Percentiles rank a stretch among this genome's conserved stretches.
These are phyloP conservation scores for Lanmaoa pseudosensibilis DNA, from an alignment of 768 basidiomycete genomes.

Conservation along the genomic window DNA sequence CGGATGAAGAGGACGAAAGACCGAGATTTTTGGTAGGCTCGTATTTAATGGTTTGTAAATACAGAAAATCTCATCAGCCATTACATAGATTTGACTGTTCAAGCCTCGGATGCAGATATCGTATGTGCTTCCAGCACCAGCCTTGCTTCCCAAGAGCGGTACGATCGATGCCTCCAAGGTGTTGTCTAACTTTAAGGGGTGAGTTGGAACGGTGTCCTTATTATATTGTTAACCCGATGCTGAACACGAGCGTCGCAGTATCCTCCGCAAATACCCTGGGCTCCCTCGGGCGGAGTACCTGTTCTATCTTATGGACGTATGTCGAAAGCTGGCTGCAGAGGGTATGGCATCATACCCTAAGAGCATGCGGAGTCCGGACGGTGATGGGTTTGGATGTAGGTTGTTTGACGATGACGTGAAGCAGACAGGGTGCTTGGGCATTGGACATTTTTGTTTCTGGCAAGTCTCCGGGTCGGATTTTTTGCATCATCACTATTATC, in stretches of 20 bases:
- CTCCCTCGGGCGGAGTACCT: conserved; percentile 89
- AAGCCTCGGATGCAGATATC: conserved; percentile 84
- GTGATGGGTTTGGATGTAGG: conserved; percentile 86
- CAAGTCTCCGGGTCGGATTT: background rate
- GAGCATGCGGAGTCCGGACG: conserved; percentile 61
- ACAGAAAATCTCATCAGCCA: background rate
- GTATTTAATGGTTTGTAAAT: background rate
- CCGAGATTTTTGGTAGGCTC: conserved; percentile 71
- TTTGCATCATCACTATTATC: background rate
- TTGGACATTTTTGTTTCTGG: background rate
- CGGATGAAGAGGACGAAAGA: too few relatives aligned
- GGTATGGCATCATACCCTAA: conserved; percentile 78
- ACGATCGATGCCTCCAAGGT: conserved; percentile 78
- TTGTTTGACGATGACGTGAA: conserved; percentile 50
- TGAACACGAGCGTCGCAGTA: conserved; percentile 34
- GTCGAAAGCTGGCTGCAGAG: conserved; percentile 69
- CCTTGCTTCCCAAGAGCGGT: conserved; percentile 58
- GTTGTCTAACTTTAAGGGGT: conserved; percentile 57
- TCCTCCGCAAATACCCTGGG: conserved; percentile 70
- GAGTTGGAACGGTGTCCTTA: background rate
- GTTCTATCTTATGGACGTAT: conserved; percentile 77
- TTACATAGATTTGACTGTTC: conserved; percentile 84
- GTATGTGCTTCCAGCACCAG: conserved; percentile 58
- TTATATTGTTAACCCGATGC: background rate
- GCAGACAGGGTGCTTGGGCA: background rate